Percentiles rank a stretch among this genome's conserved stretches.
These are phyloP conservation scores for Aspergillus coremiiformis DNA, from an alignment of 495 filamentous ascomycete genomes.

Conservation along the genomic window DNA sequence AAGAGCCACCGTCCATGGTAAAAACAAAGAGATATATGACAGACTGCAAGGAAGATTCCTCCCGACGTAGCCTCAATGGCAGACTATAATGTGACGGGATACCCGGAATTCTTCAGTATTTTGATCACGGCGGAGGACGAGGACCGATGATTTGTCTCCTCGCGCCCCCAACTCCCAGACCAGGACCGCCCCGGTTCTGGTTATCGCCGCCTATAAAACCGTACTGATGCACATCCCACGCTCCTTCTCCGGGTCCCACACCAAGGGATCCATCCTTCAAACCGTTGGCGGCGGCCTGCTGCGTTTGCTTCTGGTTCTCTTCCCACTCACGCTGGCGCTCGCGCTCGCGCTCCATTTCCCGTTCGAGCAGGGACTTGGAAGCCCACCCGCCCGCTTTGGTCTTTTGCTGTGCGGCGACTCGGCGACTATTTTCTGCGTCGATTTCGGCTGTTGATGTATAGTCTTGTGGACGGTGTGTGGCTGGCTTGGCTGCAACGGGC, in stretches of 20 bases:
- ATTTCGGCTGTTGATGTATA: slow-evolving; percentile 60
- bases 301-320: slow-evolving; percentile 69
- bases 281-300: slow-evolving; percentile 44
- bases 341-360: slow-evolving; percentile 93
- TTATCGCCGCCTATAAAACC: slow-evolving; percentile 79
- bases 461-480: slow-evolving; percentile 39
- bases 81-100: too few relatives aligned
- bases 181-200: slow-evolving; percentile 64
- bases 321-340: slow-evolving; percentile 95
- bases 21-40: not conserved
- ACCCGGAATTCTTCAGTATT: not conserved
- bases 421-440: slow-evolving; percentile 61
- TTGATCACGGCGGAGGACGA: slow-evolving; percentile 50
- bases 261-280: slow-evolving; percentile 37
- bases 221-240: slow-evolving; percentile 86
- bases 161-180: slow-evolving; percentile 60
- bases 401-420: slow-evolving; percentile 54
- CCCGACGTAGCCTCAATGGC: not conserved
- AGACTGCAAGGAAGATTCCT: not conserved
- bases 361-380: slow-evolving; percentile 75
- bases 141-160: slow-evolving; percentile 78
- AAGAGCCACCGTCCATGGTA: not conserved
- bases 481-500: slow-evolving; percentile 29
- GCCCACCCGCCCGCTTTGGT: slow-evolving; percentile 72
- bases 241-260: slow-evolving; percentile 49